phyloP scores from a whole-genome alignment of 345 rosid genomes.

The Euphorbia lathyris region DNA sequence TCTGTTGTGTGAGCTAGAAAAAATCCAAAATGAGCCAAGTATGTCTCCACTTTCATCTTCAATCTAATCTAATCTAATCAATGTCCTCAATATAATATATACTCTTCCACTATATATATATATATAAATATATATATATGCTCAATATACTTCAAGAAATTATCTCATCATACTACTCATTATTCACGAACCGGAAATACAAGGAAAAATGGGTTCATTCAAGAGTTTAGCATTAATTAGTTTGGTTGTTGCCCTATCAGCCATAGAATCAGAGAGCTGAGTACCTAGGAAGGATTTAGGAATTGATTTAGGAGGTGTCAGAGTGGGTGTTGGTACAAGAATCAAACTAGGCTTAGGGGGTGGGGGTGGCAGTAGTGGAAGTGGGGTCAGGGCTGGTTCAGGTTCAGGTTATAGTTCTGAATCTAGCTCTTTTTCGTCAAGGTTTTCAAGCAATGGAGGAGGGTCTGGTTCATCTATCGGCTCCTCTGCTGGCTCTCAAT shows the following conservation, averaged over 20 bases:
- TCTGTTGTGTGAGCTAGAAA: background rate
- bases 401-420: constrained; percentile 38
- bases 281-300: constrained; percentile 52
- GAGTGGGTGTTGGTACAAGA: constrained; percentile 41
- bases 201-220: constrained; percentile 10
- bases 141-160: background rate
- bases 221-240: constrained; percentile 16
- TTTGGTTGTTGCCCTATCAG: constrained; percentile 24
- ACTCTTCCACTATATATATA: background rate
- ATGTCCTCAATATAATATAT: background rate
- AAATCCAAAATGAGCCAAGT: background rate
- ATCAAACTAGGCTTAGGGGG: constrained; percentile 34
- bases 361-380: constrained; percentile 35
- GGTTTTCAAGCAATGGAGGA: constrained; percentile 27
- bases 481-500: constrained; percentile 36
- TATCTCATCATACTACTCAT: background rate
- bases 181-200: too few species aligned
- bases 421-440: constrained; percentile 32
- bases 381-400: constrained; percentile 37
- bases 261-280: constrained; percentile 33
- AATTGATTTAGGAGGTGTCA: too few species aligned
- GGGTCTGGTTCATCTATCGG: constrained; percentile 37
- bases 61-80: background rate
- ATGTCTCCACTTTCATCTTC: background rate
- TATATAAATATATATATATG: too few species aligned